phyloP scores from a whole-genome alignment of 345 rosid genomes.

The Capsella bursapastoris region DNA sequence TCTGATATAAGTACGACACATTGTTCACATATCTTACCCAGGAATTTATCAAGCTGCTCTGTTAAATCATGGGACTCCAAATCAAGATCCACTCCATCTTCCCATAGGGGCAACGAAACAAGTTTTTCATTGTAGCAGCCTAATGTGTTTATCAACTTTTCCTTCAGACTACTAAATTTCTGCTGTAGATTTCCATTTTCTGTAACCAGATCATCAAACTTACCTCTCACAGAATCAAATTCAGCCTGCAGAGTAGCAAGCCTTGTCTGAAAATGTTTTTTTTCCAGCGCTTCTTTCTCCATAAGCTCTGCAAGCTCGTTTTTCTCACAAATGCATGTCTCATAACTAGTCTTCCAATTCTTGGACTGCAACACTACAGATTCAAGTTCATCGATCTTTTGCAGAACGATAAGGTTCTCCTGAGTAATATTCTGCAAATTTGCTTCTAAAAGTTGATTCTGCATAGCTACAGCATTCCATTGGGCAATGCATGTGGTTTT shows the following conservation, averaged over 20 bases:
- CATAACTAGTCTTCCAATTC: conserved; percentile 61
- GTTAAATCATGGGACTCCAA: conserved; percentile 53
- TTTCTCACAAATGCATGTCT: conserved; percentile 63
- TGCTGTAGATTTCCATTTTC: conserved; percentile 58
- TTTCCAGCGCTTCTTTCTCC: conserved; percentile 64
- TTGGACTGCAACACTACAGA: conserved; percentile 55
- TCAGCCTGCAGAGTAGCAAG: conserved; percentile 59
- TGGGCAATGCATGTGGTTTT: conserved; percentile 61
- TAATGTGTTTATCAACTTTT: conserved; percentile 52
- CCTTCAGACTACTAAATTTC: conserved; percentile 47
- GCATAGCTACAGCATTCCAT: conserved; percentile 62
- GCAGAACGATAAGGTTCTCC: conserved; percentile 63
- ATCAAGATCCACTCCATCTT: conserved; percentile 46
- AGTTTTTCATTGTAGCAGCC: conserved; percentile 51
- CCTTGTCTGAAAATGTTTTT: conserved; percentile 53
- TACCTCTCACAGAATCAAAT: conserved; percentile 50
- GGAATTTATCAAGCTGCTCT: conserved; percentile 58
- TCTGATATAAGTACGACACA: conserved; percentile 58
- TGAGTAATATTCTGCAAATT: conserved; percentile 55
- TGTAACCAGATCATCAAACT: conserved; percentile 56
- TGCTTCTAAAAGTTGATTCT: conserved; percentile 62
- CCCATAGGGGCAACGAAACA: conserved; percentile 44
- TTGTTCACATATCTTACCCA: conserved; percentile 56
- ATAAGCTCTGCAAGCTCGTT: conserved; percentile 61
- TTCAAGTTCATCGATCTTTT: conserved; percentile 80